Evolutionary conservation across 129 eudicot species (phyloP).

Genomic region (Pittosporum tobira): DNA sequence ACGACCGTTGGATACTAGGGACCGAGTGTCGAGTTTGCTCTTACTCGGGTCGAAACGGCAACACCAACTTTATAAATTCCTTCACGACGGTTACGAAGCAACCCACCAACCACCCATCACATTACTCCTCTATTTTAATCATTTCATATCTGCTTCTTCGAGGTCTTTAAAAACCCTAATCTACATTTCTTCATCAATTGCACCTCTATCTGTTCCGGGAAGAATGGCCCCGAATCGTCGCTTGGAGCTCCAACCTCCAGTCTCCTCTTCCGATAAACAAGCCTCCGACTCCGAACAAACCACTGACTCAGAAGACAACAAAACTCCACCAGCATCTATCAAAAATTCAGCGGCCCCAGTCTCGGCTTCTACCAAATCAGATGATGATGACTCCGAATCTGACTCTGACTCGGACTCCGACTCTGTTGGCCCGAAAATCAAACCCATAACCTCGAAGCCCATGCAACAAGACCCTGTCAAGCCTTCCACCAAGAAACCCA

Average conservation of each 20-base stretch:
- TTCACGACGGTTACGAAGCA: too few species aligned
- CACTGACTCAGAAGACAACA: conserved; percentile 13
- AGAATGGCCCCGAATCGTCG: conserved; percentile 22
- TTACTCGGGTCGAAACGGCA: too few species aligned
- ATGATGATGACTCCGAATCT: conserved; percentile 14
- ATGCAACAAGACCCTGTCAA: conserved; percentile 18
- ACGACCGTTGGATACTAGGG: too few species aligned
- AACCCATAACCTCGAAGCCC: conserved; percentile 36
- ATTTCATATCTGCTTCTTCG: too few species aligned
- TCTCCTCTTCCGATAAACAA: conserved; percentile 21
- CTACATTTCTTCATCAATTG: too few species aligned
- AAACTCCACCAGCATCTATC: conserved; percentile 14
- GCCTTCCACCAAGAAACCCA: conserved; percentile 22
- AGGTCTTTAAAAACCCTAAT: too few species aligned
- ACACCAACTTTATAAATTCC: too few species aligned
- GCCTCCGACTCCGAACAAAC: conserved; percentile 23
- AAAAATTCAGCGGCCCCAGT: background rate
- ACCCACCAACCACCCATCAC: too few species aligned
- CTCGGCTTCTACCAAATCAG: background rate
- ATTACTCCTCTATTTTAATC: too few species aligned
- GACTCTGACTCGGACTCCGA: conserved; percentile 16
- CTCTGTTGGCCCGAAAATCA: conserved; percentile 15
- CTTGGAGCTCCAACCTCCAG: conserved; percentile 19
- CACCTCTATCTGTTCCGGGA: too few species aligned
- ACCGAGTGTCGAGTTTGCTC: too few species aligned